Conservation (phyloP, 176 grass and related monocot genomes). For the Lolium perenne region DNA sequence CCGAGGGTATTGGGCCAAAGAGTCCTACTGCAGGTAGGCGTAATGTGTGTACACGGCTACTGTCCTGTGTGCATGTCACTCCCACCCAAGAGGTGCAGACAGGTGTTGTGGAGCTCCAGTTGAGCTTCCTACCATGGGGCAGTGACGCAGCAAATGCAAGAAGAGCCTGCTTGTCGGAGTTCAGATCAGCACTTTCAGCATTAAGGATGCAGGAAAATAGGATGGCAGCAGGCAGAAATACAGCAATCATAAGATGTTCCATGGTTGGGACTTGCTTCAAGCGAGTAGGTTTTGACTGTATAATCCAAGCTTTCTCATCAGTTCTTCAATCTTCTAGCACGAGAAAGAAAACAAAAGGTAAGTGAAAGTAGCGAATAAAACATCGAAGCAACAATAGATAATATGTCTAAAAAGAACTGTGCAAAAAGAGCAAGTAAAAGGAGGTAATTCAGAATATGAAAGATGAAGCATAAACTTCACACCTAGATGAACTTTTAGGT, state of each 20-base stretch:
- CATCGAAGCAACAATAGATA: constrained; percentile 5
- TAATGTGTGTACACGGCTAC: constrained; percentile 67
- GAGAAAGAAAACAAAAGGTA: constrained; percentile 34
- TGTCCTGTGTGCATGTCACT: constrained; percentile 75
- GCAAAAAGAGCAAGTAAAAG: background rate
- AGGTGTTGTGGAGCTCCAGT: constrained; percentile 69
- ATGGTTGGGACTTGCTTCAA: constrained; percentile 49
- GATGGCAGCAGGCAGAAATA: constrained; percentile 48
- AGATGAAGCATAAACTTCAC: constrained; percentile 48
- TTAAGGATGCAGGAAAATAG: constrained; percentile 55
- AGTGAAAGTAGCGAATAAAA: constrained; percentile 2
- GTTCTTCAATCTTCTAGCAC: constrained; percentile 46
- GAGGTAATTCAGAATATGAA: constrained; percentile 27
- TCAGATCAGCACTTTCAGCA: constrained; percentile 69
- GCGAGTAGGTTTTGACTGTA: constrained; percentile 14
- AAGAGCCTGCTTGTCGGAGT: constrained; percentile 83
- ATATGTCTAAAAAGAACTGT: background rate
- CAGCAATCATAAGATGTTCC: constrained; percentile 40
- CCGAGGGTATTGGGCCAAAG: constrained; percentile 72
- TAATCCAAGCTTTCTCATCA: constrained; percentile 31
- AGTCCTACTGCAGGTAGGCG: constrained; percentile 86
- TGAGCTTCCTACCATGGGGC: constrained; percentile 86
- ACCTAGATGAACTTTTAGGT: constrained; percentile 32
- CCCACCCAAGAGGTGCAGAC: constrained; percentile 92
- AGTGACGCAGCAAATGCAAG: constrained; percentile 82